Base-by-base conservation (phyloP, 2,329 filamentous ascomycete species). In the Cordyceps tenuipes region DNA sequence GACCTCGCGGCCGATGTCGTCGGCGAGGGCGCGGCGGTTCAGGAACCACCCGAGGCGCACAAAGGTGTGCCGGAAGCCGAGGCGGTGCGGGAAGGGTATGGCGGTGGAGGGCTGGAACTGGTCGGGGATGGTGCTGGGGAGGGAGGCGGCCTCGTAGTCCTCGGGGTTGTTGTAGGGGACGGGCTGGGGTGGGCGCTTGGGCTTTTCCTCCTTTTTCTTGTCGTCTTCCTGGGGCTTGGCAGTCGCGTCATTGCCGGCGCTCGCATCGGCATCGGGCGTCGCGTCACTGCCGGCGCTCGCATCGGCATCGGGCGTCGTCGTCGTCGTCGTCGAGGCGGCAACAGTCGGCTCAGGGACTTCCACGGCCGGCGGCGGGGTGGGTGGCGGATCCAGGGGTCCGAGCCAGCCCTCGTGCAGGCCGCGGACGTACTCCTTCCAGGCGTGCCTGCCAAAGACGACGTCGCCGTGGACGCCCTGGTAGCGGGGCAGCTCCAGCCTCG, bases 371-470 rank as follows among this genome's bases (percentile, higher is more conserved):
- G 69, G 64, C 47, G n/a, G n/a, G n/a, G n/a, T n/a, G n/a, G 71
- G 68, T 1, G 88, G 88, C 60, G 84, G 74, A 62, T 88, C 83
- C 48, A 96, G 76, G 8, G 94, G 91, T 0, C 94, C 93, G 26
- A 99, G 77, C 93, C 94, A 99, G 60, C 94, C 94, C 75, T 99
- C 94, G 71, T 99, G 94, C 65, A 97, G 70, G 50, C 94, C 94
- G 61, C 92, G 82, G 26, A 97, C 78, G 72, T 97, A 99, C 75
- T 99, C 94, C 76, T 97, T 99, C 94, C 94, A 99, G 10, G 93
- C 87, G 71, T 97, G 89, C 60, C 93, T 80, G 13, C 94, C 94
- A 67, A 99, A 84, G 19, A 97, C 85, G 56, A 99, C 80, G 70
- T 97, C 93, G 49, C 94, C 94, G 63, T 82, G 82, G 23, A 88